These are phyloP conservation scores for Ilex aquifolium DNA, from an alignment of 257 asterid genomes.

Conservation along the genomic window DNA sequence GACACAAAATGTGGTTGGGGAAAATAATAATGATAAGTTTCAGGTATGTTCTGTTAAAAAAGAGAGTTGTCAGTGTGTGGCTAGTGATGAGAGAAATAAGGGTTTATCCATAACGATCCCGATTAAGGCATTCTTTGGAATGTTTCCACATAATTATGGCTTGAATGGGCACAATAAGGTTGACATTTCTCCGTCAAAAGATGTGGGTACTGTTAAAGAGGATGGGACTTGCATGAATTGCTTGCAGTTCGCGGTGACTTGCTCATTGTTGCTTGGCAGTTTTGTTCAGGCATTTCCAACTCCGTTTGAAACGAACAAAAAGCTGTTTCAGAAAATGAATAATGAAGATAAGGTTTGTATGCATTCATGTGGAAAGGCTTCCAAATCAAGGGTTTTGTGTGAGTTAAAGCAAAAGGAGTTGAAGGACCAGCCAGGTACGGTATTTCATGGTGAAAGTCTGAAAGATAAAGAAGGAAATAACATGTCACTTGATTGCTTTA, in stretches of 20 bases:
- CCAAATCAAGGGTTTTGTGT: conserved; percentile 16
- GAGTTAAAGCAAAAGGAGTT: conserved; percentile 33
- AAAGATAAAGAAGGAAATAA: conserved; percentile 47
- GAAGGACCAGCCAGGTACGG: conserved; percentile 7
- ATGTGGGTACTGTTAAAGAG: conserved; percentile 21
- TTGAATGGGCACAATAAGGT: conserved; percentile 26
- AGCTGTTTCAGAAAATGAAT: conserved; percentile 35
- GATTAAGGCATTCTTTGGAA: conserved; percentile 48
- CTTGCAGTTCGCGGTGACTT: conserved; percentile 57
- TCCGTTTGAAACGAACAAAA: conserved; percentile 54
- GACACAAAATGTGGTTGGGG: conserved; percentile 30
- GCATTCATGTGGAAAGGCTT: conserved; percentile 14
- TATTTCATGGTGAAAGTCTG: conserved; percentile 15
- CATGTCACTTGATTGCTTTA: conserved; percentile 53
- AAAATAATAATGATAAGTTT: conserved; percentile 12
- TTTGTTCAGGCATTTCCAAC: conserved; percentile 68
- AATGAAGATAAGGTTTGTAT: conserved; percentile 21
- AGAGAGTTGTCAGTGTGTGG: conserved; percentile 20
- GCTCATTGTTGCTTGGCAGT: conserved; percentile 57
- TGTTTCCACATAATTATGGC: conserved; percentile 44
- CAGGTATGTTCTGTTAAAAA: neutral
- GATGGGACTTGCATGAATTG: conserved; percentile 45
- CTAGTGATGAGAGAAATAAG: conserved; percentile 40
- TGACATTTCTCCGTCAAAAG: conserved; percentile 2
- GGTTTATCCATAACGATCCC: conserved; percentile 39